Evolutionary conservation across 768 basidiomycete genomes (phyloP).

Genomic region (Suillus americanus): DNA sequence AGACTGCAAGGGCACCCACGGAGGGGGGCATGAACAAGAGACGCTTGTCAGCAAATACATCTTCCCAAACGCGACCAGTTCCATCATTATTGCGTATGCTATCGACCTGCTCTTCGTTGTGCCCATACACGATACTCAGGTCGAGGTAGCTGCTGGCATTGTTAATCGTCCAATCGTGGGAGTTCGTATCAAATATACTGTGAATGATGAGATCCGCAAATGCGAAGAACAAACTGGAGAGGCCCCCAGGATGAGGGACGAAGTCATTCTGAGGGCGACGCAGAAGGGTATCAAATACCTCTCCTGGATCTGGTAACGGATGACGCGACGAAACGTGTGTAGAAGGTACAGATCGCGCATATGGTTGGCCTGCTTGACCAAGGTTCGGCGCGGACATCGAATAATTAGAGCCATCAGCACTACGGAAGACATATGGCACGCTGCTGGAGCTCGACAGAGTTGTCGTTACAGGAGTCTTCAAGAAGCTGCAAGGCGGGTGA

Average conservation of each 20-base stretch:
- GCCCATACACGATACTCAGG: conserved; percentile 73
- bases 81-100: conserved; percentile 63
- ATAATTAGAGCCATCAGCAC: conserved; percentile 62
- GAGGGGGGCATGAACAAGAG: conserved; percentile 74
- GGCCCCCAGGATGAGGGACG: conserved; percentile 60
- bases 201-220: conserved; percentile 80
- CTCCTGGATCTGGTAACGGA: conserved; percentile 60
- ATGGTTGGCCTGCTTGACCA: conserved; percentile 62
- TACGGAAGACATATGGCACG: conserved; percentile 52
- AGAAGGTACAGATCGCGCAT: conserved; percentile 65
- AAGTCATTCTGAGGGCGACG: conserved; percentile 38
- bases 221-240: conserved; percentile 74
- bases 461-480: neutral
- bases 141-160: conserved; percentile 74
- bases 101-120: conserved; percentile 44
- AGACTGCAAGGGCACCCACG: conserved; percentile 61
- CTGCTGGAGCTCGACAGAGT: conserved; percentile 9
- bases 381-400: conserved; percentile 53
- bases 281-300: conserved; percentile 74
- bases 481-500: conserved; percentile 54
- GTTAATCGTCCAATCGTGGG: conserved; percentile 52
- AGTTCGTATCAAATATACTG: conserved; percentile 61
- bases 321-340: conserved; percentile 39
- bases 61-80: conserved; percentile 62
- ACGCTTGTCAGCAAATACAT: conserved; percentile 68